Evolutionary conservation across 805 yeast species (phyloP).

Genomic region (Candida sithepensis): DNA sequence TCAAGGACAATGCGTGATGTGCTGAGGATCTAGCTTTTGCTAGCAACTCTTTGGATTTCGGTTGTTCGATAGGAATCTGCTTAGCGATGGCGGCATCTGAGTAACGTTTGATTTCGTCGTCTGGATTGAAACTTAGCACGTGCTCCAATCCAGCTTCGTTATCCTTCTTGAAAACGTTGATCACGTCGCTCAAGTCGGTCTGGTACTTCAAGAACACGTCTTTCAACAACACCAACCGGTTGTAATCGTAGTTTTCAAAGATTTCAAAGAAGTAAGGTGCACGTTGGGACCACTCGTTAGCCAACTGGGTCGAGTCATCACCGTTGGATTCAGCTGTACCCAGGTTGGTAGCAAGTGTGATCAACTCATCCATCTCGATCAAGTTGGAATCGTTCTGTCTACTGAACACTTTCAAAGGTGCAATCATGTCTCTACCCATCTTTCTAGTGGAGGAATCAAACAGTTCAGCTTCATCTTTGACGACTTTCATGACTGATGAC

Average conservation of each 20-base stretch:
- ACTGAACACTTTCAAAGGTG: slow-evolving; percentile 50
- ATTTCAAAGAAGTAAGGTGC: slow-evolving; percentile 75
- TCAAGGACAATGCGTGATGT: slow-evolving; percentile 5
- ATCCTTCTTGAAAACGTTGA: slow-evolving; percentile 40
- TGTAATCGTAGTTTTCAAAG: slow-evolving; percentile 68
- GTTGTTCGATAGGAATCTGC: slow-evolving; percentile 25
- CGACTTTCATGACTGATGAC: slow-evolving; percentile 38
- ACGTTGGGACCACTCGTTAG: slow-evolving; percentile 67
- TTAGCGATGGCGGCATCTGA: slow-evolving; percentile 36
- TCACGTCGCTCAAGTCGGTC: slow-evolving; percentile 53
- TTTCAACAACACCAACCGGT: slow-evolving; percentile 59
- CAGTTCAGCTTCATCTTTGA: slow-evolving; percentile 41
- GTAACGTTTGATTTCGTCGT: slow-evolving; percentile 55
- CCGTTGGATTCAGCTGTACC: slow-evolving; percentile 15
- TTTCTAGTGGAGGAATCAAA: slow-evolving; percentile 46
- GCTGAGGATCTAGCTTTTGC: slow-evolving; percentile 7
- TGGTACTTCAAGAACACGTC: slow-evolving; percentile 63
- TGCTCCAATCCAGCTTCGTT: slow-evolving; percentile 67
- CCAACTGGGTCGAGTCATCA: slow-evolving; percentile 38
- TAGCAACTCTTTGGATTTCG: slow-evolving; percentile 11
- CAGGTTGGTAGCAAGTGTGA: slow-evolving; percentile 23
- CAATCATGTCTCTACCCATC: slow-evolving; percentile 52
- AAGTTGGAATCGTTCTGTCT: slow-evolving; percentile 47
- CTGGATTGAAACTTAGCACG: slow-evolving; percentile 60
- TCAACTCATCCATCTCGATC: slow-evolving; percentile 37